Base-by-base conservation (phyloP, 495 filamentous ascomycete species). In the Collariella sp. region DNA sequence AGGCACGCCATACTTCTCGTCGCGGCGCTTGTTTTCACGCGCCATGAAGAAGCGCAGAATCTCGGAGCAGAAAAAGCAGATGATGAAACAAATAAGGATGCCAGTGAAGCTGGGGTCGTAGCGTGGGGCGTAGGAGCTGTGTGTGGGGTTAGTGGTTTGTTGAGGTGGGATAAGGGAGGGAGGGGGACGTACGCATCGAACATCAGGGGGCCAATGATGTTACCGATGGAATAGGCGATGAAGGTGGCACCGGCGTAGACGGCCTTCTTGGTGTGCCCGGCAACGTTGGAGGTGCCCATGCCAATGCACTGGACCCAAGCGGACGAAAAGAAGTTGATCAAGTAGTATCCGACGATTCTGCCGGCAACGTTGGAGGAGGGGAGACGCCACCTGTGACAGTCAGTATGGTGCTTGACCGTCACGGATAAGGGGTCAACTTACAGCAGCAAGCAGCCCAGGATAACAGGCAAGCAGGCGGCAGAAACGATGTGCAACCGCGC, bases 211-310 rank as follows among this genome's bases (percentile, higher is more conserved):
- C 49, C 49, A 9, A 51, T 51, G 24, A 51, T 51, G 49, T 51
- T 51, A n/a, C 49, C 49, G 26, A 51, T 7, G 0, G 49, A 52
- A 19, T 52, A 52, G 7, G 49, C 49, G 18, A 52, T 52, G 26
- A 52, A 52, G 5, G 49, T 52, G 5, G 29, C 39, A 6, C 39
- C 49, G 0, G 49, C 49, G 20, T 52, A 52, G 19, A 52, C 29
- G 40, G 49, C 49, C 40, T 52, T 52, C 40, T 52, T 52, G 50
- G 39, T 44, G 31, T 52, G 50, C 24, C 50, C 50, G 19, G 39
- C 50, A 12, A 52, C 50, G 50, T 52, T 52, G 39, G 39, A 52
- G 6, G 50, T 52, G 39, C 50, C 40, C 26, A 52, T 39, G 31
- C 50, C 39, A 29, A 52, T 44, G 40, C 50, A 52, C 49, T 52